Base-by-base conservation (phyloP, 106 monocot genomes). In the Chionographis japonica region DNA sequence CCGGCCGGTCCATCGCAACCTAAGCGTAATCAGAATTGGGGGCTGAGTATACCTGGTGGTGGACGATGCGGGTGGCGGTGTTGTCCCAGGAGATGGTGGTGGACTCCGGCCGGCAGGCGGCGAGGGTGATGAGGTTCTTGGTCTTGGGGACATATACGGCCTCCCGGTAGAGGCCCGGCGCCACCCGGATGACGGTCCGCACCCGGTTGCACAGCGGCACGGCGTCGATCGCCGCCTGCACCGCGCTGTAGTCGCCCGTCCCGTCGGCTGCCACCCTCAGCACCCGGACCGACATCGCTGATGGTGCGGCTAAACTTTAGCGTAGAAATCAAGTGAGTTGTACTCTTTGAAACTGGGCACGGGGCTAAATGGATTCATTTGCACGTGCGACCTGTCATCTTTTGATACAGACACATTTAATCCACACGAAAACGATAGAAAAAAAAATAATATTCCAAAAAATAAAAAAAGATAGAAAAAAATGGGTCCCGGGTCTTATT, bases 141-240 rank as follows among this genome's bases (percentile, higher is more conserved):
- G 97, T 92, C 79, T 97, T 97, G 61, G 97, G 84, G 11, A 97
- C 74, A 81, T 97, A 87, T 39, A 97, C 60, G 38, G 97, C 78
- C 71, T 92, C 84, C 41, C 74, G 72, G 73, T 97, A 92, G 36
- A 87, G 14, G 37, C 89, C 92, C 17, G 97, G 85, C 1, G 89
- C 63, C 38, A 97, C 61, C 61, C 75, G 76, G 67, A 97, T 97
- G 20, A 82, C 67, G 2, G 86, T 92, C 9, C 97, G 81, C 14
- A 78, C 73, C 39, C 78, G 72, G 74, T 97, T 97, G 15, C 71
- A 65, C 14, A 90, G 72, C 40, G 97, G 92, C n/a, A 97, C 85
- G 12, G 89, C 81, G 68, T 97, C 85, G 68, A 97, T 80, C 15
- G 97, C 97, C 40, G 75, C 84, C 79, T 97, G 97, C 17, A 97